phyloP scores from a whole-genome alignment of 1,284 basidiomycete species.

The Vanrija sp. region DNA sequence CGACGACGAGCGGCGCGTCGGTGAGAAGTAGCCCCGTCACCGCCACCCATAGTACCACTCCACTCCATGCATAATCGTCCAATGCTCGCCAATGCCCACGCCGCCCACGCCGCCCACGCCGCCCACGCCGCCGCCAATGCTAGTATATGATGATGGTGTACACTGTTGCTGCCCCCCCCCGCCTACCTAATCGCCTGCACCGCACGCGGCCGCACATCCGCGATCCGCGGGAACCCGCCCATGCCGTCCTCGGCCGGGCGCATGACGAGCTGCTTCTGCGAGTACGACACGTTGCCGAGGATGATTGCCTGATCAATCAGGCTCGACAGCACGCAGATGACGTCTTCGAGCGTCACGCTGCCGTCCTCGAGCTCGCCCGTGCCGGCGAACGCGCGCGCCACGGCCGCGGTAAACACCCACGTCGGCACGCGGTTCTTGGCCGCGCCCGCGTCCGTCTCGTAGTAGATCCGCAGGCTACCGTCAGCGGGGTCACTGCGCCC shows the following conservation, averaged over 20 bases:
- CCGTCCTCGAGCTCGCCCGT: conserved; percentile 43
- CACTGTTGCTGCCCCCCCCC: neutral
- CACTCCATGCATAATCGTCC: too few relatives aligned
- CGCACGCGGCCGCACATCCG: conserved; percentile 23
- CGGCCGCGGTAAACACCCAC: conserved; percentile 33
- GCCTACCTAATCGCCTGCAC: conserved; percentile 11
- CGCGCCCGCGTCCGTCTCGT: conserved; percentile 22
- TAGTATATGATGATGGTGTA: too few relatives aligned
- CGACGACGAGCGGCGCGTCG: too few relatives aligned
- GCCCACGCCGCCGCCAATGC: too few relatives aligned
- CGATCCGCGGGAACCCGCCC: conserved; percentile 37
- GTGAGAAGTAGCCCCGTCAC: too few relatives aligned
- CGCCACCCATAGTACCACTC: too few relatives aligned
- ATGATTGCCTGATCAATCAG: conserved; percentile 48
- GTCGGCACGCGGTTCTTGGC: conserved; percentile 36
- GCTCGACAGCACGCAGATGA: conserved; percentile 42
- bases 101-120: too few relatives aligned
- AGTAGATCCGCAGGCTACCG: conserved; percentile 31
- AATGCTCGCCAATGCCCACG: too few relatives aligned
- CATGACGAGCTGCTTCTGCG: conserved; percentile 37
- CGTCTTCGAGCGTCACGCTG: conserved; percentile 33
- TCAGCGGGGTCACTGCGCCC: neutral
- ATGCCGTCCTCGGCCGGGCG: conserved; percentile 34
- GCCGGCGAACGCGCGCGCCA: conserved; percentile 27
- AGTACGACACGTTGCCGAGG: conserved; percentile 39